A percentile compares a stretch with the other conserved stretches of the same genome.
Conservation (phyloP, 2,329 filamentous ascomycete species). For the Stachybotrys chartarum region DNA sequence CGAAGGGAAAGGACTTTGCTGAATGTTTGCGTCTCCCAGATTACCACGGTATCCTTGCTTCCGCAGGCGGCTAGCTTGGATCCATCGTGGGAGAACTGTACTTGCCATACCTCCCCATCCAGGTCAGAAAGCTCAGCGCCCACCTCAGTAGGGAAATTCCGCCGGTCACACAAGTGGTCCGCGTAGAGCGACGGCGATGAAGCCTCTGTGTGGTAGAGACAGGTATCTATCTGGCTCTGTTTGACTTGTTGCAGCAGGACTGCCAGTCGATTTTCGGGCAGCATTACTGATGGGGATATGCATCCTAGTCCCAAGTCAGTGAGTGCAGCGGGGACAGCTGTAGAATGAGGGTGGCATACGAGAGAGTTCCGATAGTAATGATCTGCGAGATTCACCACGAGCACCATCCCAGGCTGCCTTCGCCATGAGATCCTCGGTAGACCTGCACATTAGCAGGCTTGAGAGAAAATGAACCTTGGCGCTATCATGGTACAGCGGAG, state of each 20-base stretch:
- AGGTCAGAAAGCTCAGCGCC: conserved; percentile 66
- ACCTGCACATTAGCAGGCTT: conserved; percentile 82
- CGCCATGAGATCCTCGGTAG: conserved; percentile 65
- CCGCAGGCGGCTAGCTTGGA: conserved; percentile 76
- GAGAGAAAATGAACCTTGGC: conserved; percentile 75
- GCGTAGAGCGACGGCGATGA: conserved; percentile 77
- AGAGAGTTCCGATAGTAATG: conserved; percentile 73
- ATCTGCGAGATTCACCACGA: conserved; percentile 63
- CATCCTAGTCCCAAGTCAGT: conserved; percentile 46
- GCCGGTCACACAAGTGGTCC: conserved; percentile 76
- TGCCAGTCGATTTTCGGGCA: conserved; percentile 83
- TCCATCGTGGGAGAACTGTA: conserved; percentile 86
- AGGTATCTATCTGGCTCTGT: conserved; percentile 71
- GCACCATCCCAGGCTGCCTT: conserved; percentile 85
- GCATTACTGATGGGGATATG: conserved; percentile 94
- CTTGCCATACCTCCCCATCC: conserved; percentile 81
- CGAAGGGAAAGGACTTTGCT: conserved; percentile 41
- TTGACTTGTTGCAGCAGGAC: conserved; percentile 78
- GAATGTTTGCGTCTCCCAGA: conserved; percentile 74
- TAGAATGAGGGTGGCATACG: conserved; percentile 44
- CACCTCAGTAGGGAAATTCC: conserved; percentile 69
- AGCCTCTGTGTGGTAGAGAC: conserved; percentile 81
- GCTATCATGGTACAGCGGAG: conserved; percentile 75
- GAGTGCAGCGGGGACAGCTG: background rate
- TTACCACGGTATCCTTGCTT: conserved; percentile 63